These are phyloP conservation scores for Pseudotsuga menziesii DNA, from an alignment of 75 land plant species.

Conservation along the genomic window DNA sequence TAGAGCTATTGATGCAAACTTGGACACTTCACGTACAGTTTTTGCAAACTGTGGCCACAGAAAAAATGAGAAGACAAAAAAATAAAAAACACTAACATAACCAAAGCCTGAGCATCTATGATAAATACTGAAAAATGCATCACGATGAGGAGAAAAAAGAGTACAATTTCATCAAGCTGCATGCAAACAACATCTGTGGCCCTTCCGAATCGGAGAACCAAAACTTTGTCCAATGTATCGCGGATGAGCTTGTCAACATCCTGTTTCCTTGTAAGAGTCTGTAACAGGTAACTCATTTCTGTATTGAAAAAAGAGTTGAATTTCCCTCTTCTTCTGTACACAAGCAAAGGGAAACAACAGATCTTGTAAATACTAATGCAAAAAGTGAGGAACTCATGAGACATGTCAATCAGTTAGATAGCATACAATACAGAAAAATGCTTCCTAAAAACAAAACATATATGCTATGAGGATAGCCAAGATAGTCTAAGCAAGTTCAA, in stretches of 20 bases:
- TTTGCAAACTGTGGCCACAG: slow-evolving; percentile 56
- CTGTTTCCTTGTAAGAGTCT: slow-evolving; percentile 54
- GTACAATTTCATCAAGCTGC: slow-evolving; percentile 86
- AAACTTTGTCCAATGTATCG: slow-evolving; percentile 86
- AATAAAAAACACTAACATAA: slow-evolving; percentile 3
- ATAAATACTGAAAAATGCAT: background rate
- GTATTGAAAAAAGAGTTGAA: background rate
- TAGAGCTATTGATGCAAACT: slow-evolving; percentile 73
- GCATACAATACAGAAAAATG: background rate
- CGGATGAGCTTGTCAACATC: slow-evolving; percentile 71
- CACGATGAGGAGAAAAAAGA: background rate
- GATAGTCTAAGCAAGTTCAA: background rate
- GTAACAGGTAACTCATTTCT: slow-evolving; percentile 51
- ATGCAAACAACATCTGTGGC: slow-evolving; percentile 67
- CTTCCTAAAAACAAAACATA: background rate
- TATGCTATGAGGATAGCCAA: background rate
- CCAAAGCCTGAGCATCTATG: background rate
- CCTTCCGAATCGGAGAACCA: slow-evolving; percentile 85
- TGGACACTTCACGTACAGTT: slow-evolving; percentile 64
- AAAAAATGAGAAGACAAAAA: background rate
- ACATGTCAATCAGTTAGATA: background rate
- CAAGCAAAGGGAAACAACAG: background rate
- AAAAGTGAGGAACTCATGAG: background rate
- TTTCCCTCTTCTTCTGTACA: background rate
- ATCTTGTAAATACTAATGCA: too few relatives aligned